phyloP scores from a whole-genome alignment of 2,329 filamentous ascomycete genomes.

The Sphaceloma murrayae region DNA sequence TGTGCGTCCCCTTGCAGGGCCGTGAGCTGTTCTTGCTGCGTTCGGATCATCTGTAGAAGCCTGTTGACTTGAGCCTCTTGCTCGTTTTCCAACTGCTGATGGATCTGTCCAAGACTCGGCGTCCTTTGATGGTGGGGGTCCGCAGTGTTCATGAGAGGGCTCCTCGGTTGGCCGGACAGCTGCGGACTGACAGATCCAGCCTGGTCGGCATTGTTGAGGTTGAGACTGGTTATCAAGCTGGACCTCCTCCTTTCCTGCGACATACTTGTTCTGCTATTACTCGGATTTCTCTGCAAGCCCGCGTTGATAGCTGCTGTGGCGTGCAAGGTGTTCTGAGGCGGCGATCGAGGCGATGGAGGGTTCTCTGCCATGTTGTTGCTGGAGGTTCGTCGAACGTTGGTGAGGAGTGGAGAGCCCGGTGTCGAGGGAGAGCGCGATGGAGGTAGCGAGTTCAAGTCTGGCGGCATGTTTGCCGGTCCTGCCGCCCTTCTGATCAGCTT shows the following conservation, averaged over 20 bases:
- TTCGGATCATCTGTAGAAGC: conserved; percentile 64
- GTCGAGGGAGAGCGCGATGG: conserved; percentile 35
- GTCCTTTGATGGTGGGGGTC: conserved; percentile 57
- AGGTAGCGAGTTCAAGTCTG: conserved; percentile 52
- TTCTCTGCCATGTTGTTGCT: conserved; percentile 33
- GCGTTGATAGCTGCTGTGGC: conserved; percentile 71
- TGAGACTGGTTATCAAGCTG: conserved; percentile 61
- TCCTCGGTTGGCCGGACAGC: conserved; percentile 33
- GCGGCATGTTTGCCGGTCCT: conserved; percentile 34
- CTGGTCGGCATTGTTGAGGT: conserved; percentile 59
- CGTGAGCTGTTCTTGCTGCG: conserved; percentile 62
- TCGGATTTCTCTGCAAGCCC: conserved; percentile 33
- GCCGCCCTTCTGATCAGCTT: not conserved
- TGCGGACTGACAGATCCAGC: conserved; percentile 62
- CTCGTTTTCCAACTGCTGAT: conserved; percentile 70
- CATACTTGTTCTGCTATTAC: conserved; percentile 47
- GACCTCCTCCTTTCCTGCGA: conserved; percentile 45
- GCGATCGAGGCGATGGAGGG: conserved; percentile 52
- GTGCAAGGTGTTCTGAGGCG: conserved; percentile 59
- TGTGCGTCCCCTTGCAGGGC: conserved; percentile 39
- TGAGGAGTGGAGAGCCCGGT: conserved; percentile 26
- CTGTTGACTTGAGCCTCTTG: conserved; percentile 74
- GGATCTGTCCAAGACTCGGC: conserved; percentile 65
- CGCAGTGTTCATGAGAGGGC: conserved; percentile 27
- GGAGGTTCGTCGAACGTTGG: conserved; percentile 25